phyloP scores from a whole-genome alignment of 495 filamentous ascomycete genomes.

The Penicillium riverlandense region DNA sequence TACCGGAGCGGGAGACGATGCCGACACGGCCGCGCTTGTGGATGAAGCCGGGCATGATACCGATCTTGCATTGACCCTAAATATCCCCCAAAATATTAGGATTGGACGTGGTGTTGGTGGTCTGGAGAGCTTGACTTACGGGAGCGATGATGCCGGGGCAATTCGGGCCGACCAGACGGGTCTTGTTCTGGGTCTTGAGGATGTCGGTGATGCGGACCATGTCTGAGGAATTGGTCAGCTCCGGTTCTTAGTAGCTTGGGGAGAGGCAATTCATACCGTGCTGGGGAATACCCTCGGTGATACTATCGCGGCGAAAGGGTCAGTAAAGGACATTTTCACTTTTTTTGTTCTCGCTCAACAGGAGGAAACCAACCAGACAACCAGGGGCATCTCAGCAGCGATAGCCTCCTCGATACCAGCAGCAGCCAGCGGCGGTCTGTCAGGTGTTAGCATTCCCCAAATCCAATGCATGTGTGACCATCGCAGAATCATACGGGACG shows the following conservation, averaged over 20 bases:
- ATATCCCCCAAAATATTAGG: slow-evolving; percentile 8
- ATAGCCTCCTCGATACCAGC: slow-evolving; percentile 96
- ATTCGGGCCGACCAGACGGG: slow-evolving; percentile 92
- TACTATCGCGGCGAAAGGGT: slow-evolving; percentile 38
- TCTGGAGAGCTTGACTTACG: slow-evolving; percentile 31
- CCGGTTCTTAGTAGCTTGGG: neutral
- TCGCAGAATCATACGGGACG: slow-evolving; percentile 65
- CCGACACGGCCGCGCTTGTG: slow-evolving; percentile 98
- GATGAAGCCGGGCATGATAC: slow-evolving; percentile 99
- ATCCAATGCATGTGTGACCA: neutral
- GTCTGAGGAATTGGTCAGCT: slow-evolving; percentile 48
- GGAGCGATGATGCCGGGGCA: slow-evolving; percentile 97
- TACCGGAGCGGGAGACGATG: slow-evolving; percentile 97
- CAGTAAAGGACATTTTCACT: slow-evolving; percentile 4
- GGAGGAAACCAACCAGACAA: slow-evolving; percentile 64
- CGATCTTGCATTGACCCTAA: slow-evolving; percentile 98
- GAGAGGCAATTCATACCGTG: slow-evolving; percentile 55
- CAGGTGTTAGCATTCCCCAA: slow-evolving; percentile 7
- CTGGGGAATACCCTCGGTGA: slow-evolving; percentile 97
- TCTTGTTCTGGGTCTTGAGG: slow-evolving; percentile 95
- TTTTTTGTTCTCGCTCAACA: slow-evolving; percentile 4
- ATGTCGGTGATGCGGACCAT: slow-evolving; percentile 99
- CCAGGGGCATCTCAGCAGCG: slow-evolving; percentile 80
- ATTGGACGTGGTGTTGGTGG: neutral
- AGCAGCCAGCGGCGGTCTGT: slow-evolving; percentile 81